Evolutionary conservation across 2,329 filamentous ascomycete species (phyloP).

Genomic region (Aspergillus sp.): DNA sequence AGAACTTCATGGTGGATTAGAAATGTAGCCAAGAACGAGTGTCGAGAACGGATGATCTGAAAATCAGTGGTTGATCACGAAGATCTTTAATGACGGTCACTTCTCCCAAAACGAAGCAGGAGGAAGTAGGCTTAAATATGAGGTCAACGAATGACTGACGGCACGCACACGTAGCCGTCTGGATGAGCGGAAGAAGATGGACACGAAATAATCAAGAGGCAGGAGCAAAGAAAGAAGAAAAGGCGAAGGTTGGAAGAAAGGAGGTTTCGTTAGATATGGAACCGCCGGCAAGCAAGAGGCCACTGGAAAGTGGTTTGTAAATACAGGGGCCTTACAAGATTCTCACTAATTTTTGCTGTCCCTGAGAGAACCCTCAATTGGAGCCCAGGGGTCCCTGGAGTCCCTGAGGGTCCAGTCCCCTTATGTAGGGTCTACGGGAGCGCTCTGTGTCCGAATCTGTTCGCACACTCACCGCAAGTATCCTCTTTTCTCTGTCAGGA

Average conservation of each 20-base stretch:
- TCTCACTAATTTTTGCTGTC: neutral
- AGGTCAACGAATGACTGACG: constrained; percentile 31
- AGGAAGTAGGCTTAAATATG: constrained; percentile 8
- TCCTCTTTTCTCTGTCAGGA: neutral
- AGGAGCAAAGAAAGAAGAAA: constrained; percentile 18
- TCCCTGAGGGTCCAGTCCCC: constrained; percentile 4
- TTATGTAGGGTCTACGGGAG: neutral
- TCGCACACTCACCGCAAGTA: neutral
- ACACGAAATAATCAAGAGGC: constrained; percentile 12
- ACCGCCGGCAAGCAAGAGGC: neutral
- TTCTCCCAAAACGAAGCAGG: constrained; percentile 14
- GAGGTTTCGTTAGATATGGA: neutral
- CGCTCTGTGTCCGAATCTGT: neutral
- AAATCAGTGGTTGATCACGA: constrained; percentile 20
- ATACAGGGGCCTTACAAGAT: neutral
- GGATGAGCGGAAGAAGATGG: constrained; percentile 10
- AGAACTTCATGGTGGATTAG: constrained; percentile 58
- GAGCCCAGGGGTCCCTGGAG: neutral
- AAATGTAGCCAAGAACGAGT: constrained; percentile 12
- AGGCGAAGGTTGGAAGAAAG: constrained; percentile 21
- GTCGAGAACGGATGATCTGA: constrained; percentile 13
- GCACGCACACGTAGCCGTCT: constrained; percentile 24
- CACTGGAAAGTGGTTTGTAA: neutral
- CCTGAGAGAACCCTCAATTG: neutral
- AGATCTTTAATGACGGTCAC: constrained; percentile 18